phyloP scores from a whole-genome alignment of 352 stramenopile species.

The Phytophthora pini region DNA sequence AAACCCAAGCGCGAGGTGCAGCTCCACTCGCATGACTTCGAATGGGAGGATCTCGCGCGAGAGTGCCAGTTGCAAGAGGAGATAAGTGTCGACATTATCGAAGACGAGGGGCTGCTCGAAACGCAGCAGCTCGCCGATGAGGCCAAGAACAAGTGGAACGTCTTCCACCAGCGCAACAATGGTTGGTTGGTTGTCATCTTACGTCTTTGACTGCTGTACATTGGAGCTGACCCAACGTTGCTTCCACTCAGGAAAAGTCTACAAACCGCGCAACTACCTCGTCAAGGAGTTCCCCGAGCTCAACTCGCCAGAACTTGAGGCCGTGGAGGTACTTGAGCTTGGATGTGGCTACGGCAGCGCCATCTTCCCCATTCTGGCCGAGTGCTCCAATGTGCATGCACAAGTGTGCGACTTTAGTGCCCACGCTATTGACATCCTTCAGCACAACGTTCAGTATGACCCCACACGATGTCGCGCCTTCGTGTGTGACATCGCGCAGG shows the following conservation, averaged over 20 bases:
- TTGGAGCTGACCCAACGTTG: slow-evolving; percentile 14
- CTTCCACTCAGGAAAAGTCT: slow-evolving; percentile 60
- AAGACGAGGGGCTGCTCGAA: slow-evolving; percentile 7
- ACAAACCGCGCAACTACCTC: slow-evolving; percentile 87
- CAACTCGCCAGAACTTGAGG: slow-evolving; percentile 34
- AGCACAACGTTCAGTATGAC: slow-evolving; percentile 59
- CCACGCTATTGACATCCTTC: slow-evolving; percentile 75
- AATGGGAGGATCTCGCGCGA: slow-evolving; percentile 72
- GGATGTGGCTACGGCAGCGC: slow-evolving; percentile 89
- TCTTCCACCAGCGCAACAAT: slow-evolving; percentile 82
- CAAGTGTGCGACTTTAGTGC: slow-evolving; percentile 87
- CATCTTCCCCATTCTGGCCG: slow-evolving; percentile 83
- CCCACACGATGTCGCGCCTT: slow-evolving; percentile 63
- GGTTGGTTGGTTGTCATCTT: slow-evolving; percentile 35
- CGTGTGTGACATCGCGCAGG: slow-evolving; percentile 73
- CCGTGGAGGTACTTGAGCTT: slow-evolving; percentile 73
- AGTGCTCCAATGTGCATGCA: slow-evolving; percentile 68
- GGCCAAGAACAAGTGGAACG: slow-evolving; percentile 77
- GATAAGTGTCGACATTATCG: slow-evolving; percentile 6
- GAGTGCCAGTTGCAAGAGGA: slow-evolving; percentile 41
- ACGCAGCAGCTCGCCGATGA: slow-evolving; percentile 50
- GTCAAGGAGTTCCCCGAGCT: slow-evolving; percentile 84
- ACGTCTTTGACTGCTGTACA: background rate
- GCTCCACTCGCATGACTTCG: slow-evolving; percentile 82
- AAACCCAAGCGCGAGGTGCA: slow-evolving; percentile 45